Conservation (phyloP, 2,329 filamentous ascomycete species). For the Orbilia ellipsospora region DNA sequence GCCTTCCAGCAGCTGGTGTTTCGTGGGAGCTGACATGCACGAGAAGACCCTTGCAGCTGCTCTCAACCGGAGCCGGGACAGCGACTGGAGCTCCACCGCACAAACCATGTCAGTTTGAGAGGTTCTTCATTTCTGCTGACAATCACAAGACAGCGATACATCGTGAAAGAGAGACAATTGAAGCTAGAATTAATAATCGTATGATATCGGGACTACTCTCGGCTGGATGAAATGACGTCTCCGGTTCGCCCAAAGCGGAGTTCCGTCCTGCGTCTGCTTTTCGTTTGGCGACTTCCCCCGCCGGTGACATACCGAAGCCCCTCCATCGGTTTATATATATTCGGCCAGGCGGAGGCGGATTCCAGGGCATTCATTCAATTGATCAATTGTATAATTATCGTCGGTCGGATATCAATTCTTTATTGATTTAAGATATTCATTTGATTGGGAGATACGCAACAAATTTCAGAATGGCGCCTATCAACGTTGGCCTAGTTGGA, state of each 20-base stretch:
- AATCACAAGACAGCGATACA: too few relatives aligned
- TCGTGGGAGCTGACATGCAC: constrained; percentile 7
- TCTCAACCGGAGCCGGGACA: constrained; percentile 5
- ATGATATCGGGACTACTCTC: constrained; percentile 31
- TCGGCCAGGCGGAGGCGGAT: too few relatives aligned
- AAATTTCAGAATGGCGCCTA: constrained; percentile 22
- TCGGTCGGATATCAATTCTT: too few relatives aligned
- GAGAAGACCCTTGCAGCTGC: neutral
- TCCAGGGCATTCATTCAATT: too few relatives aligned
- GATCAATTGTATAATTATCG: neutral
- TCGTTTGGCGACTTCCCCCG: constrained; percentile 21
- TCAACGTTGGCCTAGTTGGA: constrained; percentile 67
- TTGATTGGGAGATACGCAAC: too few relatives aligned
- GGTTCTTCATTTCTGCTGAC: too few relatives aligned
- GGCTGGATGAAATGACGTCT: constrained; percentile 21
- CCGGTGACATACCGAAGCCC: constrained; percentile 23
- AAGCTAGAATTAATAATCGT: constrained; percentile 15
- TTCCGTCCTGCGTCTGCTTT: constrained; percentile 32
- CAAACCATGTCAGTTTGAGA: neutral
- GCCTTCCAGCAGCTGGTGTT: neutral
- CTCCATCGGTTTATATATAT: neutral
- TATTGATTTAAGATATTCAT: too few relatives aligned
- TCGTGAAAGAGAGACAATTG: constrained; percentile 3
- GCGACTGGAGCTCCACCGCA: constrained; percentile 12
- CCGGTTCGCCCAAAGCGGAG: constrained; percentile 12